Conservation (phyloP, 176 grass and related monocot species). For the Carex kokanica region DNA sequence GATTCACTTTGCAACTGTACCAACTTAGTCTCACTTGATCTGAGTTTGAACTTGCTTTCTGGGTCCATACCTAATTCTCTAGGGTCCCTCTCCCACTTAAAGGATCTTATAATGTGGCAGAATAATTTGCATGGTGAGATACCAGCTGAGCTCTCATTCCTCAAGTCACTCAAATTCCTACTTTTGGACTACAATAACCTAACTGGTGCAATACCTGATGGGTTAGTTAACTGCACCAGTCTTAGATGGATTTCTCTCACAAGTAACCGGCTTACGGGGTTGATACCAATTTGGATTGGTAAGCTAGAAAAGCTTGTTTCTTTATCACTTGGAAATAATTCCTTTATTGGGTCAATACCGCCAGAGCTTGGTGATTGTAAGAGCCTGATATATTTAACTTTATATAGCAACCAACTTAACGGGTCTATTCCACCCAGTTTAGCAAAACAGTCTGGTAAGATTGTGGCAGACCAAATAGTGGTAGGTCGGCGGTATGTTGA, state of each 20-base stretch:
- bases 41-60: constrained; percentile 31
- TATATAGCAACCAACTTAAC: too few relatives aligned
- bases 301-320: too few relatives aligned
- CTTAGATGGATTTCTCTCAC: not conserved
- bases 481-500: too few relatives aligned
- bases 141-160: not conserved
- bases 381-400: too few relatives aligned
- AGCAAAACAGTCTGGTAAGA: too few relatives aligned
- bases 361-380: too few relatives aligned
- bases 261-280: too few relatives aligned
- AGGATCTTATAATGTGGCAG: constrained; percentile 30
- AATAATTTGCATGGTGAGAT: constrained; percentile 25
- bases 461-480: too few relatives aligned
- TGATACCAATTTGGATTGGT: too few relatives aligned
- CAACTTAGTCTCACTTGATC: constrained; percentile 31
- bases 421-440: too few relatives aligned
- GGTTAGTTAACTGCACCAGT: constrained; percentile 16
- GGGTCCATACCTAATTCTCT: constrained; percentile 18
- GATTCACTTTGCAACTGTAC: constrained; percentile 21
- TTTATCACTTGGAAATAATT: too few relatives aligned
- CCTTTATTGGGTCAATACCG: too few relatives aligned
- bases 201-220: not conserved
- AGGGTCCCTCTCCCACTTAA: not conserved
- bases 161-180: constrained; percentile 29
- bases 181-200: constrained; percentile 29